phyloP scores from a whole-genome alignment of 2,329 filamentous ascomycete genomes.

The Cordyceps tenuipes region DNA sequence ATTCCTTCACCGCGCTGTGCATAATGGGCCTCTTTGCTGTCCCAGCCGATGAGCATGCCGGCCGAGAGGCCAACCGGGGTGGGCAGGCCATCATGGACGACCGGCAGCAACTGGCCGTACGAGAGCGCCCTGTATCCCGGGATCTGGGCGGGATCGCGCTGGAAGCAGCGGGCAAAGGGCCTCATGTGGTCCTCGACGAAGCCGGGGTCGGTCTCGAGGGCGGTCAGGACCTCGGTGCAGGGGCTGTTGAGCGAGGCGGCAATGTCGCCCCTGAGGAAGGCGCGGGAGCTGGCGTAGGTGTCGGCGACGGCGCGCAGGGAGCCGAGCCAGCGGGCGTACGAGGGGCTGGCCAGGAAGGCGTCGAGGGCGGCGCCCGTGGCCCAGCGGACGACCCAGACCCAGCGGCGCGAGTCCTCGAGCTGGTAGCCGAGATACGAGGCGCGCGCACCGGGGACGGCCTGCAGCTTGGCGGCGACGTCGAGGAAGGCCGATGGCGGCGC shows the following conservation, averaged over 20 bases:
- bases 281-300: slow-evolving; percentile 15
- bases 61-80: slow-evolving; percentile 23
- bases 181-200: slow-evolving; percentile 25
- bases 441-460: slow-evolving; percentile 24
- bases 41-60: slow-evolving; percentile 31
- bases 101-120: slow-evolving; percentile 26
- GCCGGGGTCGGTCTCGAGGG: slow-evolving; percentile 23
- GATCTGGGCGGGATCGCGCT: slow-evolving; percentile 15
- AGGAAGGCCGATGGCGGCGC: slow-evolving; percentile 21
- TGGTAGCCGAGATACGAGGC: slow-evolving; percentile 27
- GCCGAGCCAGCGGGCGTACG: slow-evolving; percentile 32
- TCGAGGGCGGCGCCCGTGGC: slow-evolving; percentile 24
- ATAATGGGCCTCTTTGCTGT: slow-evolving; percentile 30
- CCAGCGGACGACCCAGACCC: slow-evolving; percentile 28
- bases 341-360: slow-evolving; percentile 33
- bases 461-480: slow-evolving; percentile 21
- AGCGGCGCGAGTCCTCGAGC: slow-evolving; percentile 25
- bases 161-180: slow-evolving; percentile 20
- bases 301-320: slow-evolving; percentile 26
- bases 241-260: slow-evolving; percentile 26
- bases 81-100: slow-evolving; percentile 20
- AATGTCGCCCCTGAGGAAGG: slow-evolving; percentile 18
- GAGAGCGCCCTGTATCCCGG: slow-evolving; percentile 25
- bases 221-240: slow-evolving; percentile 31
- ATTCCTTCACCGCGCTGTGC: slow-evolving; percentile 24